phyloP scores from a whole-genome alignment of 805 yeast species.

The Candida maesae region DNA sequence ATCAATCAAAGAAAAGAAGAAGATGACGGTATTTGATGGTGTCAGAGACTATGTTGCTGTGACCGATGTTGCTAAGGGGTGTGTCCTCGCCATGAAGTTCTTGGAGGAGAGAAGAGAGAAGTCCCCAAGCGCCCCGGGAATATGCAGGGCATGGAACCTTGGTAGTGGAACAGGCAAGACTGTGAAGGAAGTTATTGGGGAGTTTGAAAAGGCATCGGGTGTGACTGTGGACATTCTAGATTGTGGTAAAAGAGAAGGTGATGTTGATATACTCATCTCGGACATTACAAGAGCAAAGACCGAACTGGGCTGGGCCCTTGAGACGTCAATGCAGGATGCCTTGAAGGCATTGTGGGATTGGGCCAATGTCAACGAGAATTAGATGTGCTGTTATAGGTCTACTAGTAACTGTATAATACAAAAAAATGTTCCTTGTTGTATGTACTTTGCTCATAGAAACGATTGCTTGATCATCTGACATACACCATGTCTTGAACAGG shows the following conservation, averaged over 20 bases:
- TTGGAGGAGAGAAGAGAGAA: conserved; percentile 31
- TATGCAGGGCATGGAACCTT: conserved; percentile 75
- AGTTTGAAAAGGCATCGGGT: conserved; percentile 65
- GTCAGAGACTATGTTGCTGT: conserved; percentile 81
- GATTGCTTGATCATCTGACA: too few species aligned
- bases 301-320: conserved; percentile 65
- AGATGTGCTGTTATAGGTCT: too few species aligned
- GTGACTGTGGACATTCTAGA: conserved; percentile 59
- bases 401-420: too few species aligned
- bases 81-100: conserved; percentile 63
- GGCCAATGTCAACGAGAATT: conserved; percentile 40
- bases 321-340: conserved; percentile 53
- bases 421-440: too few species aligned
- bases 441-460: too few species aligned
- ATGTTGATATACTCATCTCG: conserved; percentile 73
- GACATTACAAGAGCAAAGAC: conserved; percentile 59
- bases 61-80: conserved; percentile 75
- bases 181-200: conserved; percentile 64
- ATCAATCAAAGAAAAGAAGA: conserved; percentile 39
- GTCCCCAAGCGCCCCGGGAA: conserved; percentile 33
- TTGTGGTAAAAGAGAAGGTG: conserved; percentile 69
- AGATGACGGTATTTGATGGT: conserved; percentile 70
- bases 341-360: conserved; percentile 76
- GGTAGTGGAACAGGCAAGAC: conserved; percentile 83
- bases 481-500: too few species aligned